Base-by-base conservation (phyloP, 2,329 filamentous ascomycete genomes). In the Colletotrichum sp. region DNA sequence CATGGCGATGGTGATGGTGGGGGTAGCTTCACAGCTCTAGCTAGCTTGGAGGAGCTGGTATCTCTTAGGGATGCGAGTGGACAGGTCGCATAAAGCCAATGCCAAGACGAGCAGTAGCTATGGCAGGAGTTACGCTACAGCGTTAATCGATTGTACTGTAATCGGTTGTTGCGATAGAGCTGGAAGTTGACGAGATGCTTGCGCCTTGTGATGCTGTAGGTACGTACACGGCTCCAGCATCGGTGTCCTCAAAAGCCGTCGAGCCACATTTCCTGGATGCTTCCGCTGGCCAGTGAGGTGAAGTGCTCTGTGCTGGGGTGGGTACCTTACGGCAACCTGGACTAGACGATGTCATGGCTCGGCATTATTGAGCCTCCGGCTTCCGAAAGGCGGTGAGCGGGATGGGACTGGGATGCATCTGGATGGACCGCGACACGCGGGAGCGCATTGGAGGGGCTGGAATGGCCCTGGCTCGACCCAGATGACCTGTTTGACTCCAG, bases 1-100 rank as follows among this genome's bases (percentile, higher is more conserved):
- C 88, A 90, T 90, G 79, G 66, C 83, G 64, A 72, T 69, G 60
- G 72, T 76, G 68, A 68, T 69, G 65, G 72, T 76, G 75, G 77
- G 66, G 71, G 72, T 67, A 74, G 75, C 77, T 78, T 69, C 59
- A 44, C 55, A 77, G 71, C 75, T 78, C 75, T 72, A 69, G 60
- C 72, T 77, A 69, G 76, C 74, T 77, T 59, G 30, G 36, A 25
- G 44, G 32, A 73, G 64, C 64, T 61, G 44, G 32, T 48, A n/a
- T 55, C 57, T 52, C 48, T 22, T 52, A 27, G 25, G 44, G 28
- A 30, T 48, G 32, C 32, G 59, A 59, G n/a, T 64, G n/a, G 36
- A 55, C 32, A 25, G 34, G 44, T 65, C 60, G 65, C 65, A 74
- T 60, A 32, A 65, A 76, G 65, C 27, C 30, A 52, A 60, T 34